A percentile compares a stretch with the other conserved stretches of the same genome.
Evolutionary conservation across 2,329 filamentous ascomycete species (phyloP).

Genomic region (Penicillium sp.): DNA sequence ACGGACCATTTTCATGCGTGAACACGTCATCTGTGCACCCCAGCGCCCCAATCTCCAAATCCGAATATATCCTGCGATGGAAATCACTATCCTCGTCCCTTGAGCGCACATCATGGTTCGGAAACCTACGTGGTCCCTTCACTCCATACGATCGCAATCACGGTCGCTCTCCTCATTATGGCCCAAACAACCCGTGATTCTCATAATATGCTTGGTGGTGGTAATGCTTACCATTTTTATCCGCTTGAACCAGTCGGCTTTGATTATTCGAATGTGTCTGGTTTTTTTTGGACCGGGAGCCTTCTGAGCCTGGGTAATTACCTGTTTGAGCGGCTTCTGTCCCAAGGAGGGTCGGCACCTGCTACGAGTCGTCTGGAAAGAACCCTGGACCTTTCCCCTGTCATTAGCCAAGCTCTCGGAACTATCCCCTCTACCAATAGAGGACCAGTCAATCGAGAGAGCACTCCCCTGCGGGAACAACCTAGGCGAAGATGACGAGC

Average conservation of each 20-base stretch:
- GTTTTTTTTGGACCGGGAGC: background rate
- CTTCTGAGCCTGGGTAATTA: background rate
- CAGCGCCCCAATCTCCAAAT: background rate
- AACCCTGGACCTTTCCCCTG: too few species aligned
- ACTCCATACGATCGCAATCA: too few species aligned
- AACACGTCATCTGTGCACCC: background rate
- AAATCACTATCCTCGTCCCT: too few species aligned
- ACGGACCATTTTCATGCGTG: background rate
- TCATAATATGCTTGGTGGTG: background rate
- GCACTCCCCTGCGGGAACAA: background rate
- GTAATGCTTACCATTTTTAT: background rate
- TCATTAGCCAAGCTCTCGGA: too few species aligned
- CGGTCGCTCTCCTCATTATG: background rate
- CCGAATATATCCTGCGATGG: too few species aligned
- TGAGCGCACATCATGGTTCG: too few species aligned
- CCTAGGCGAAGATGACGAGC: background rate
- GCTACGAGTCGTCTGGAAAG: background rate
- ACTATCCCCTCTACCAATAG: too few species aligned
- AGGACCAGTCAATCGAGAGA: background rate
- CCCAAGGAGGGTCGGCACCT: background rate
- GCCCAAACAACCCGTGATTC: background rate
- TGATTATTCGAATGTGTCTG: background rate
- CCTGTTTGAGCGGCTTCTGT: background rate
- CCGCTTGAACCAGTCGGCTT: background rate
- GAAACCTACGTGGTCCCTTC: too few species aligned